A percentile compares a stretch with the other conserved stretches of the same genome.
These are phyloP conservation scores for Chrysosphaeria jannelii DNA, from an alignment of 2,329 filamentous ascomycete genomes.

Conservation along the genomic window DNA sequence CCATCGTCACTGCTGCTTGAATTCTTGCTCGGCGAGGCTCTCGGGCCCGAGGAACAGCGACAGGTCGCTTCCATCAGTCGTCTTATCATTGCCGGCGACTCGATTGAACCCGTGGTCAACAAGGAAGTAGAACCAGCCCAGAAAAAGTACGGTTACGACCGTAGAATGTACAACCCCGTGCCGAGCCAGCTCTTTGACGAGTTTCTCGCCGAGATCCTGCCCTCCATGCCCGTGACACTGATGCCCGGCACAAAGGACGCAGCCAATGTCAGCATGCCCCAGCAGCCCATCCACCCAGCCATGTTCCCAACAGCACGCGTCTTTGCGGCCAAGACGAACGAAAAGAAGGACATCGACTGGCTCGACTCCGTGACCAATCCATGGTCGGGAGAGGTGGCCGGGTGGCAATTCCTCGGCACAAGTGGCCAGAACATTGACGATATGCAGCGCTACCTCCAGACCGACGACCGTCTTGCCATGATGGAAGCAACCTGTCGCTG, in stretches of 20 bases:
- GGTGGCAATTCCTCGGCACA: slow-evolving; percentile 62
- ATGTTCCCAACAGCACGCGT: slow-evolving; percentile 55
- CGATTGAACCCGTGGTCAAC: slow-evolving; percentile 21
- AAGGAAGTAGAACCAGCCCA: slow-evolving; percentile 3
- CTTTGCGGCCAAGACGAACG: slow-evolving; percentile 24
- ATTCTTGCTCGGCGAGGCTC: slow-evolving; percentile 59
- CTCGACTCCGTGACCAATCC: slow-evolving; percentile 81
- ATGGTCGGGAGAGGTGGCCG: slow-evolving; percentile 71
- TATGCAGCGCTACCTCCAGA: slow-evolving; percentile 67
- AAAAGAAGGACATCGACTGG: slow-evolving; percentile 16
- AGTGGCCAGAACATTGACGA: slow-evolving; percentile 86
- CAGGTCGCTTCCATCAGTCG: slow-evolving; percentile 38
- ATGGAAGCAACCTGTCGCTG: slow-evolving; percentile 89
- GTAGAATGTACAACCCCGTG: slow-evolving; percentile 56
- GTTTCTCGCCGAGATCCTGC: slow-evolving; percentile 54
- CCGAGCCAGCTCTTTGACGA: slow-evolving; percentile 62
- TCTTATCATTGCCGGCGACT: slow-evolving; percentile 78
- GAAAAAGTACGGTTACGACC: slow-evolving; percentile 90
- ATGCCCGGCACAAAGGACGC: slow-evolving; percentile 65
- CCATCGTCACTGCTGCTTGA: slow-evolving; percentile 54
- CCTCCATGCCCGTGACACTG: slow-evolving; percentile 64
- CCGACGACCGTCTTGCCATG: slow-evolving; percentile 49
- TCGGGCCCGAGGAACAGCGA: slow-evolving; percentile 26
- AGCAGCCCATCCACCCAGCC: slow-evolving; percentile 75
- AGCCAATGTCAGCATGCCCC: slow-evolving; percentile 66